Percentiles rank a stretch among this genome's conserved stretches.
Evolutionary conservation across 140 eudicot species (phyloP).

Genomic region (Cichorium intybus): DNA sequence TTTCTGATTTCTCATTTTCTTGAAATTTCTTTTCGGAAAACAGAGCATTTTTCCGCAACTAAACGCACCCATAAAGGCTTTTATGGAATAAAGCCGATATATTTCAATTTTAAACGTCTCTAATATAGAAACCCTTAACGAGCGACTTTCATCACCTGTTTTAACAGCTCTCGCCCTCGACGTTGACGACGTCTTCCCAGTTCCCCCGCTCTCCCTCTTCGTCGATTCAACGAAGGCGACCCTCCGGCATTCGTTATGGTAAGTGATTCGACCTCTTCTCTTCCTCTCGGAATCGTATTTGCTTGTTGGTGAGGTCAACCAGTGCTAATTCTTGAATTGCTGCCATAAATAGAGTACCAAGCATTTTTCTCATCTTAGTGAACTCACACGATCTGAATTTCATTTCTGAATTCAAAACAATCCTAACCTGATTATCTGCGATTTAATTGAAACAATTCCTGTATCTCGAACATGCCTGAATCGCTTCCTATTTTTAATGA

Average conservation of each 20-base stretch:
- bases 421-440: background rate
- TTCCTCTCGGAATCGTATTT: constrained; percentile 2
- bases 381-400: background rate
- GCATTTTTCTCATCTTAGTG: background rate
- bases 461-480: constrained; percentile 16
- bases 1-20: too few relatives aligned
- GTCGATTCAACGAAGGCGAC: constrained; percentile 4
- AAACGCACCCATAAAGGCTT: too few relatives aligned
- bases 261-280: background rate
- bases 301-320: background rate
- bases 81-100: too few relatives aligned
- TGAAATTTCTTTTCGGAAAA: too few relatives aligned
- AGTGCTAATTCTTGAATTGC: background rate
- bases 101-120: too few relatives aligned
- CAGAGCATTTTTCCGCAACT: too few relatives aligned
- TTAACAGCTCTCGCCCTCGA: background rate
- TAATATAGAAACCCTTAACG: background rate
- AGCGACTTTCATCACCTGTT: background rate
- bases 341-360: background rate
- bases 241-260: constrained; percentile 9
- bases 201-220: constrained; percentile 1
- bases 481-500: constrained; percentile 11
- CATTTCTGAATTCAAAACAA: background rate
- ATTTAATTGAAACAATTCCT: background rate
- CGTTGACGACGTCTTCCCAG: constrained; percentile 3